These are phyloP conservation scores for Lenwebbia sp. DNA, from an alignment of 345 rosid genomes.

Conservation along the genomic window DNA sequence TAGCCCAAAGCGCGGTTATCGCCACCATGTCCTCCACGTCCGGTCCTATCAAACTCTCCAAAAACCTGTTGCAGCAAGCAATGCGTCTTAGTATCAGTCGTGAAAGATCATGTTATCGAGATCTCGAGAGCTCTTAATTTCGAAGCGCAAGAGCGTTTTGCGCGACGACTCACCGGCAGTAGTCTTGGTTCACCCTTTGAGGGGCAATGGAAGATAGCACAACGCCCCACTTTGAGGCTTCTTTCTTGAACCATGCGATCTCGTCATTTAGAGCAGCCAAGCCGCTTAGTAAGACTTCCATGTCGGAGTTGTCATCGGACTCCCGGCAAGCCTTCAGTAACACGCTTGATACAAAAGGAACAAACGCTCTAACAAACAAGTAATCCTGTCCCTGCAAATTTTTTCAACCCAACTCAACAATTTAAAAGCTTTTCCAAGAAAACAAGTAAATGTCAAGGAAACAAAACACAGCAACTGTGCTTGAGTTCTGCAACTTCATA, in stretches of 20 bases:
- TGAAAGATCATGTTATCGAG: neutral
- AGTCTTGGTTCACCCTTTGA: constrained; percentile 43
- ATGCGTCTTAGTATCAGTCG: neutral
- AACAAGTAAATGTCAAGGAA: neutral
- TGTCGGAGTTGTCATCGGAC: constrained; percentile 40
- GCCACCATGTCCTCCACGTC: constrained; percentile 45
- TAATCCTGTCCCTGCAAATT: constrained; percentile 76
- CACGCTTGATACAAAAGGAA: constrained; percentile 57
- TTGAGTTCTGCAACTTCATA: neutral
- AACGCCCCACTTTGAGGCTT: constrained; percentile 64
- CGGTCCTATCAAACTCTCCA: constrained; percentile 46
- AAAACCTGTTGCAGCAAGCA: constrained; percentile 23
- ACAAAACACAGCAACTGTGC: neutral
- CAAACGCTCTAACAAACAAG: constrained; percentile 63
- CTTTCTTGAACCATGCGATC: constrained; percentile 66
- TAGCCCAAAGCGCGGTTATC: constrained; percentile 64
- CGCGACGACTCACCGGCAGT: constrained; percentile 37
- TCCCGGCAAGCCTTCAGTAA: constrained; percentile 58
- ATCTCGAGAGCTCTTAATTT: neutral
- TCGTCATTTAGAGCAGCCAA: constrained; percentile 57
- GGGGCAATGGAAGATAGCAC: constrained; percentile 37
- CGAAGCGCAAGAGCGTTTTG: too few species aligned
- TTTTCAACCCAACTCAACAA: neutral
- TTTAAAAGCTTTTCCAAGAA: neutral
- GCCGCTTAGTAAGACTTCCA: constrained; percentile 63